These are phyloP conservation scores for Lactarius hengduanensis DNA, from an alignment of 768 basidiomycete species.

Conservation along the genomic window DNA sequence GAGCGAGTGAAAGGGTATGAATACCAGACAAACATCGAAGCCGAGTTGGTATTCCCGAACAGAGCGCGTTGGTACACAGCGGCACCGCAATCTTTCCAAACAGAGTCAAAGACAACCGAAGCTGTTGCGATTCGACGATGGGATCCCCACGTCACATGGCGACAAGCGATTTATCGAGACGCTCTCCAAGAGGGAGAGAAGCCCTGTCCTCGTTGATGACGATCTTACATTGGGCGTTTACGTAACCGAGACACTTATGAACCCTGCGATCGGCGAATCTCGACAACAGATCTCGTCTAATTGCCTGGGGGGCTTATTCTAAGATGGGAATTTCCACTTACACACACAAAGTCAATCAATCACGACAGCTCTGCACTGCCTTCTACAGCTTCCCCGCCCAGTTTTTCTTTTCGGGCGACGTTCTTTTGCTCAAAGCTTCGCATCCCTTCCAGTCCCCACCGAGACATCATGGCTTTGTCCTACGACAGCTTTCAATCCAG, in stretches of 20 bases:
- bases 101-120: slow-evolving; percentile 5
- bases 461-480: slow-evolving; percentile 91
- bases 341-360: slow-evolving; percentile 6
- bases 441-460: slow-evolving; percentile 94
- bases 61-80: neutral
- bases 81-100: slow-evolving; percentile 23
- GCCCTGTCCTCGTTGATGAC: neutral
- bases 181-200: slow-evolving; percentile 1
- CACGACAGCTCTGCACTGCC: neutral
- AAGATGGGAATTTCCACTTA: neutral
- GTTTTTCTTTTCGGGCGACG: slow-evolving; percentile 55
- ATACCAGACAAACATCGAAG: slow-evolving; percentile 22
- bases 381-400: slow-evolving; percentile 23
- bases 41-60: slow-evolving; percentile 14
- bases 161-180: slow-evolving; percentile 22
- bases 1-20: slow-evolving; percentile 12
- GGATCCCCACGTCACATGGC: slow-evolving; percentile 16
- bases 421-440: slow-evolving; percentile 76
- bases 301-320: neutral
- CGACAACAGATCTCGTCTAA: neutral
- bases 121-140: slow-evolving; percentile 9
- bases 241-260: neutral
- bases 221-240: neutral
- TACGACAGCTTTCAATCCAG: slow-evolving; percentile 32
- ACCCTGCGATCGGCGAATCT: slow-evolving; percentile 1